Conservation (phyloP, 1,284 basidiomycete genomes). For the Puccinia hordei region DNA sequence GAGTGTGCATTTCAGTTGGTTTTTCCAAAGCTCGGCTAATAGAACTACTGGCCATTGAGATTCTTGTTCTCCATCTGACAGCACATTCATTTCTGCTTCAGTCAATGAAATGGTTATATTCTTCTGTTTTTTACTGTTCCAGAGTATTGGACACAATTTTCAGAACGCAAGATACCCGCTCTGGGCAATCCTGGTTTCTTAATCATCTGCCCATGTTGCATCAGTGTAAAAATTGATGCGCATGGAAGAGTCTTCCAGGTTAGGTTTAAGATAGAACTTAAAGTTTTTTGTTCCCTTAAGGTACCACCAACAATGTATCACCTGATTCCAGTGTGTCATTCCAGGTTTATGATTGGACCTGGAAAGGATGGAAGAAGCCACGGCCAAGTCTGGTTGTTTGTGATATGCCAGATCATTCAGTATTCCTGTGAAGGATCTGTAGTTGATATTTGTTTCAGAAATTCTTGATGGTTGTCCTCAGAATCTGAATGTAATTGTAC, state of each 20-base stretch:
- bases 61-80: no score
- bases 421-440: background rate
- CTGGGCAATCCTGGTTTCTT: background rate
- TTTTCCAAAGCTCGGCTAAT: background rate
- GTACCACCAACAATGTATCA: background rate
- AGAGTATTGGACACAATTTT: no score
- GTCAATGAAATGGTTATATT: no score
- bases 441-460: background rate
- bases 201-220: background rate
- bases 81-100: no score
- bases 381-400: background rate
- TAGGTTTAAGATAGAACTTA: background rate
- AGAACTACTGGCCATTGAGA: background rate
- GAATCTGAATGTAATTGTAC: background rate
- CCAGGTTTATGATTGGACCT: background rate
- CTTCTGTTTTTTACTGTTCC: no score
- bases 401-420: background rate
- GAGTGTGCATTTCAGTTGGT: background rate
- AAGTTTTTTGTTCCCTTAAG: background rate
- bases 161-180: background rate
- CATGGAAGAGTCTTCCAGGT: background rate
- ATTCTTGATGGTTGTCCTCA: background rate
- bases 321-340: background rate
- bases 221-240: background rate
- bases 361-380: background rate